Conservation (phyloP, 2,329 filamentous ascomycete genomes). For the Calonectria naviculata region DNA sequence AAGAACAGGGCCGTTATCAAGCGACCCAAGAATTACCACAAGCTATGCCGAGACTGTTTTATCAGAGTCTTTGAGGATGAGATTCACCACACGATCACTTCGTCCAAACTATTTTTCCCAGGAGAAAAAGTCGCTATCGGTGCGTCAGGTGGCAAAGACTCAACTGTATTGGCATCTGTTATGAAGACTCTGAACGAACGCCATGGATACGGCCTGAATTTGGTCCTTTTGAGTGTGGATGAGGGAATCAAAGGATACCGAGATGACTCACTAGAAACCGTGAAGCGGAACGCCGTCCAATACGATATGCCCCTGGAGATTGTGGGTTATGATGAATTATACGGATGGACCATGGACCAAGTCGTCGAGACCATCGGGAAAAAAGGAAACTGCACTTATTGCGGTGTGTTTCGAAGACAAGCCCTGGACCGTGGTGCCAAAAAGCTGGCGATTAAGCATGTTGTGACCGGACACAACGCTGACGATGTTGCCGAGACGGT, state of each 20-base stretch:
- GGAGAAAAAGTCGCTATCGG: constrained; percentile 94
- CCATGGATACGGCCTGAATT: constrained; percentile 85
- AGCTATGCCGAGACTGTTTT: constrained; percentile 92
- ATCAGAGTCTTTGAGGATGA: constrained; percentile 89
- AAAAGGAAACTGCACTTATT: constrained; percentile 99
- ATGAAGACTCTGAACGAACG: constrained; percentile 94
- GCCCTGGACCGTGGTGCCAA: constrained; percentile 93
- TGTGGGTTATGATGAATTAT: constrained; percentile 91
- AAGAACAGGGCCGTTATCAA: constrained; percentile 86
- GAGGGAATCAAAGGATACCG: constrained; percentile 98
- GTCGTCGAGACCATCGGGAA: constrained; percentile 97
- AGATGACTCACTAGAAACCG: constrained; percentile 95
- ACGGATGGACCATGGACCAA: constrained; percentile 99
- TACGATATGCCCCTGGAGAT: constrained; percentile 94
- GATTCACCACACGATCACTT: constrained; percentile 90
- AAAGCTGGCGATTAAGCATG: constrained; percentile 87
- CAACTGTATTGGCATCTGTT: constrained; percentile 93
- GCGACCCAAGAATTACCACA: constrained; percentile 93
- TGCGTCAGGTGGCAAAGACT: constrained; percentile 97
- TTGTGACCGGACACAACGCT: constrained; percentile 97
- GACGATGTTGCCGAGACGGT: constrained; percentile 98
- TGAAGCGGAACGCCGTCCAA: constrained; percentile 91
- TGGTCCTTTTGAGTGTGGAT: constrained; percentile 91
- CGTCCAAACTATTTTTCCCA: constrained; percentile 81
- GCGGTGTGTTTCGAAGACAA: constrained; percentile 94